phyloP scores from a whole-genome alignment of 2,329 filamentous ascomycete genomes.

The Emydomyces testavorans region DNA sequence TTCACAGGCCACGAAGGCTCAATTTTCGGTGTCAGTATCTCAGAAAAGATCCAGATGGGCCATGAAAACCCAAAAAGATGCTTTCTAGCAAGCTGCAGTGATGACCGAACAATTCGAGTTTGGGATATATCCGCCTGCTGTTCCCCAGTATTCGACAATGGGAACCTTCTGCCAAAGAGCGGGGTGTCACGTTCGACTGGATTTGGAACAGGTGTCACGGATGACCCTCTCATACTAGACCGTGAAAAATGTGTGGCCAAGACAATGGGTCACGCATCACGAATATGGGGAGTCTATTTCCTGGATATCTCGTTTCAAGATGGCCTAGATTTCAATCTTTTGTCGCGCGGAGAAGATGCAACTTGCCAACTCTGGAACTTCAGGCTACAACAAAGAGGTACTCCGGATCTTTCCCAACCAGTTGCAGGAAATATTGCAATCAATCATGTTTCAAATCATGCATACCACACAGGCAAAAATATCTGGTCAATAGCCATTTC shows the following conservation, averaged over 20 bases:
- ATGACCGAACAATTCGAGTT: constrained; percentile 77
- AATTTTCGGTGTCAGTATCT: constrained; percentile 80
- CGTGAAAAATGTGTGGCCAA: constrained; percentile 49
- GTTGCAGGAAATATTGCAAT: constrained; percentile 28
- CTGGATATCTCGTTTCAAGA: constrained; percentile 27
- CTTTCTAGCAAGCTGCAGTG: constrained; percentile 83
- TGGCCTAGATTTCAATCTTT: constrained; percentile 38
- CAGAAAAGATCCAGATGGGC: constrained; percentile 39
- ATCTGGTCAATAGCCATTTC: constrained; percentile 61
- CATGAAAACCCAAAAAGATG: constrained; percentile 37
- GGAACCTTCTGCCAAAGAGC: not conserved
- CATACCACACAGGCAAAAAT: constrained; percentile 73
- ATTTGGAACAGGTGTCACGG: constrained; percentile 42
- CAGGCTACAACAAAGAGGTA: constrained; percentile 25
- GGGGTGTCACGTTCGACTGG: constrained; percentile 39
- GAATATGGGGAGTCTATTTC: constrained; percentile 81
- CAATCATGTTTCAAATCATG: constrained; percentile 44
- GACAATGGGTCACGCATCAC: constrained; percentile 73
- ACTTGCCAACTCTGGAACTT: constrained; percentile 62
- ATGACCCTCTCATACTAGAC: constrained; percentile 25
- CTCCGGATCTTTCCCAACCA: constrained; percentile 19
- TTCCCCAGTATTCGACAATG: constrained; percentile 26
- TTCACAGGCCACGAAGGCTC: constrained; percentile 75
- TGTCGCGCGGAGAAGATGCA: constrained; percentile 79
- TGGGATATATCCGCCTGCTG: constrained; percentile 64